These are phyloP conservation scores for Cercospora janseana DNA, from an alignment of 2,329 filamentous ascomycete genomes.

Conservation along the genomic window DNA sequence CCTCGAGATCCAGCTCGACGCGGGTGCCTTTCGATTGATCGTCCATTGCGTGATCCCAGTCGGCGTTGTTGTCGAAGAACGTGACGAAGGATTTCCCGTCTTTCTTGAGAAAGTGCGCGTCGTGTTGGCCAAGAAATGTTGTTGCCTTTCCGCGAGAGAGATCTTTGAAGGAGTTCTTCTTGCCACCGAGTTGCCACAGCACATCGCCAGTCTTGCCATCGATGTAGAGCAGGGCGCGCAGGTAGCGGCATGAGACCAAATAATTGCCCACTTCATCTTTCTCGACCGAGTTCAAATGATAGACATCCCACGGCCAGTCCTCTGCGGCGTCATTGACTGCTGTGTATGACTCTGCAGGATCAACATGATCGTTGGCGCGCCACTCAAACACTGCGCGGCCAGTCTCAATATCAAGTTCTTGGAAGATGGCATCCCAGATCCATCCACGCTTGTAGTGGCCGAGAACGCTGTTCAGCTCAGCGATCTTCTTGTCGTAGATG, in stretches of 20 bases:
- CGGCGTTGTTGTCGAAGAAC: slow-evolving; percentile 35
- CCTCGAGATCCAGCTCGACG: slow-evolving; percentile 29
- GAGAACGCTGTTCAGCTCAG: slow-evolving; percentile 22
- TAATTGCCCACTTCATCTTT: slow-evolving; percentile 54
- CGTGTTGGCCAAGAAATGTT: slow-evolving; percentile 51
- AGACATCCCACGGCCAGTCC: slow-evolving; percentile 53
- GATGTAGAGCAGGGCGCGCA: slow-evolving; percentile 50
- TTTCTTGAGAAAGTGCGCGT: slow-evolving; percentile 48
- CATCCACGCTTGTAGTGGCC: slow-evolving; percentile 36
- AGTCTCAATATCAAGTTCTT: slow-evolving; percentile 50
- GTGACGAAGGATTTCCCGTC: slow-evolving; percentile 32
- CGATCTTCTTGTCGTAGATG: slow-evolving; percentile 36
- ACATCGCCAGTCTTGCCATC: slow-evolving; percentile 49
- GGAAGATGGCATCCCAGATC: slow-evolving; percentile 38
- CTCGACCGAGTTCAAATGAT: slow-evolving; percentile 58
- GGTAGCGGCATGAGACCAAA: slow-evolving; percentile 54
- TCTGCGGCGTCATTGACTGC: slow-evolving; percentile 40
- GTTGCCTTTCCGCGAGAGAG: slow-evolving; percentile 29
- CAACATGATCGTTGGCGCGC: slow-evolving; percentile 55
- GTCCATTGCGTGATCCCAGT: slow-evolving; percentile 28
- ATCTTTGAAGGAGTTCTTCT: slow-evolving; percentile 33
- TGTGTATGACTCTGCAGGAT: slow-evolving; percentile 44
- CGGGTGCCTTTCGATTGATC: slow-evolving; percentile 24
- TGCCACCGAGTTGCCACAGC: slow-evolving; percentile 51
- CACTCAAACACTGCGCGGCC: slow-evolving; percentile 58